A percentile compares a stretch with the other conserved stretches of the same genome.
phyloP scores from a whole-genome alignment of 805 yeast species.

The Wickerhamomyces tratensis region DNA sequence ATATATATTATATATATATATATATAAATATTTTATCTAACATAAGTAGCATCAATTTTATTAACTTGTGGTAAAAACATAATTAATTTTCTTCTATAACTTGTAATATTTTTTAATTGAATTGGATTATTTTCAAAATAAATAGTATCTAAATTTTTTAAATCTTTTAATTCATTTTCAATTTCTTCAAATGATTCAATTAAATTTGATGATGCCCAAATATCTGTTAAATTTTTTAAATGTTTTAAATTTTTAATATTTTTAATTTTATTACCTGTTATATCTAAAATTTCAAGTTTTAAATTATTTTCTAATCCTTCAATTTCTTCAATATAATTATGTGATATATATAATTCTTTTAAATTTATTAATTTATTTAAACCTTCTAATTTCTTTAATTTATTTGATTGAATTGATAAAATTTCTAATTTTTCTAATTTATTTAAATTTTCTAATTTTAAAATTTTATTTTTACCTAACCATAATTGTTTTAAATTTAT shows the following conservation, averaged over 20 bases:
- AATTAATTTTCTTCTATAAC: slow-evolving; percentile 76
- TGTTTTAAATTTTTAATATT: slow-evolving; percentile 58
- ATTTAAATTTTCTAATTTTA: slow-evolving; percentile 51
- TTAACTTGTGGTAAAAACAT: slow-evolving; percentile 58
- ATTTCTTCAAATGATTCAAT: slow-evolving; percentile 62
- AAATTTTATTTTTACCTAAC: slow-evolving; percentile 84
- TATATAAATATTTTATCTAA: no score
- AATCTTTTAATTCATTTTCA: slow-evolving; percentile 49
- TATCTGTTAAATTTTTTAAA: slow-evolving; percentile 66
- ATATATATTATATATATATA: no score
- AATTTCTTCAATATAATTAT: slow-evolving; percentile 65
- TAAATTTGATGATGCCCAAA: slow-evolving; percentile 85
- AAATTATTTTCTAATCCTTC: slow-evolving; percentile 69
- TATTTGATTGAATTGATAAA: slow-evolving; percentile 82
- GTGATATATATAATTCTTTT: slow-evolving; percentile 83
- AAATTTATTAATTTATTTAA: slow-evolving; percentile 60
- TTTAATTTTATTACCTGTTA: slow-evolving; percentile 64
- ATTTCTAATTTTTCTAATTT: slow-evolving; percentile 55
- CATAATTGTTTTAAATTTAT: slow-evolving; percentile 64
- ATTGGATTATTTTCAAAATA: slow-evolving; percentile 92
- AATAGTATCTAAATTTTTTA: slow-evolving; percentile 71
- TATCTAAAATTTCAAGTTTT: slow-evolving; percentile 66
- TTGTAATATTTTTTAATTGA: slow-evolving; percentile 61
- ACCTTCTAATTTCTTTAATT: slow-evolving; percentile 71
- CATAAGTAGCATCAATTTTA: slow-evolving; percentile 89